These are phyloP conservation scores for Pestalotiopsis fici DNA, from an alignment of 2,329 filamentous ascomycete species.

Conservation along the genomic window DNA sequence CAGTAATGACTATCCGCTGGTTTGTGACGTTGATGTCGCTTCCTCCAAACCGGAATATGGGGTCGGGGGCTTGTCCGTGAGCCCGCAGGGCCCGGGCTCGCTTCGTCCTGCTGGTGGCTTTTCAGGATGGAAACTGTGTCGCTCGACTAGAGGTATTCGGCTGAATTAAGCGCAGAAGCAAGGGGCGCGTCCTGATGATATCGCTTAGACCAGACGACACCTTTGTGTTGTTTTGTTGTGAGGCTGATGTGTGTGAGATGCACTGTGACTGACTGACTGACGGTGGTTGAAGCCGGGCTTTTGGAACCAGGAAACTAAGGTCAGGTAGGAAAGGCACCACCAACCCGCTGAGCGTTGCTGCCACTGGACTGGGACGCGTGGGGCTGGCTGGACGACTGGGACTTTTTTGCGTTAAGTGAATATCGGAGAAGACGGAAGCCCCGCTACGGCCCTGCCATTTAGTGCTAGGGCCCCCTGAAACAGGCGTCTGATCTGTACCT, in stretches of 20 bases:
- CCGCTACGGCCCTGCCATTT: neutral
- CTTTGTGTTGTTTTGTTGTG: neutral
- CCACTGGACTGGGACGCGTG: neutral
- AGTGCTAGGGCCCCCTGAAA: conserved; percentile 4
- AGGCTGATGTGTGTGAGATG: neutral
- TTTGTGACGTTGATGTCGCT: neutral
- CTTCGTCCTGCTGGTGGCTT: neutral
- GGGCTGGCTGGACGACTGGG: neutral
- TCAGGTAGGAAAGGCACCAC: neutral
- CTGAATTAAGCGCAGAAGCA: neutral
- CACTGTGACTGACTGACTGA: neutral
- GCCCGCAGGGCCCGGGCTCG: neutral
- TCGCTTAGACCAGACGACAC: neutral
- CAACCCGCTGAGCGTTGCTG: neutral
- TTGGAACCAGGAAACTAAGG: neutral
- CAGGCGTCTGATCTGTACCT: neutral
- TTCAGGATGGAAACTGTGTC: neutral
- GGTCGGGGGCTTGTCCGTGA: neutral
- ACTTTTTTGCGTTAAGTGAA: neutral
- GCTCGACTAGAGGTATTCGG: neutral
- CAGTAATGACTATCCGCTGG: neutral
- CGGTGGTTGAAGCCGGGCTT: neutral
- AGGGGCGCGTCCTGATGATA: neutral
- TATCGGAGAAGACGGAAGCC: neutral
- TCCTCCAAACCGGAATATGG: neutral